A percentile compares a stretch with the other conserved stretches of the same genome.
Evolutionary conservation across 176 grass and related monocot species (phyloP).

Genomic region (Carex pumila): DNA sequence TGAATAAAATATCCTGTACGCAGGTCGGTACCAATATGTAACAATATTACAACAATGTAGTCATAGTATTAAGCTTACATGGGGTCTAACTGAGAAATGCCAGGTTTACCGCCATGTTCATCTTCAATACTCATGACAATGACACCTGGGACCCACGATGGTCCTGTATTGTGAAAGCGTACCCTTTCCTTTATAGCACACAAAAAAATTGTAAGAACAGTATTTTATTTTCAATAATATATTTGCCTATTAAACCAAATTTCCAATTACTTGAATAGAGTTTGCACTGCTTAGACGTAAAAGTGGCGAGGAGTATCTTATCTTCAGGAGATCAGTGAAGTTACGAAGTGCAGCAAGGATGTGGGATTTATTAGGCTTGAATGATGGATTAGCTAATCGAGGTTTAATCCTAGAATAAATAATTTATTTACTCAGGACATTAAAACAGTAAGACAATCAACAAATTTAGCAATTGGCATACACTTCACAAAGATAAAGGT

Average conservation of each 20-base stretch:
- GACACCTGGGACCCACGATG: slow-evolving; percentile 46
- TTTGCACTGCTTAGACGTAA: slow-evolving; percentile 53
- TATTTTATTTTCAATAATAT: slow-evolving; percentile 6
- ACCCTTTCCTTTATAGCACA: slow-evolving; percentile 59
- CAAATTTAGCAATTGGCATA: neutral
- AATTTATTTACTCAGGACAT: slow-evolving; percentile 9
- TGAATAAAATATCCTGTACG: too few relatives aligned
- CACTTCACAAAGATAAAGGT: neutral
- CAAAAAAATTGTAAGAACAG: slow-evolving; percentile 1
- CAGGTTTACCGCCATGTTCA: slow-evolving; percentile 30
- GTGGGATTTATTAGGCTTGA: slow-evolving; percentile 58
- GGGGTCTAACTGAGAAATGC: slow-evolving; percentile 56
- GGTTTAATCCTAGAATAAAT: slow-evolving; percentile 63
- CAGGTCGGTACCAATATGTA: too few relatives aligned
- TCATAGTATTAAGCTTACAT: slow-evolving; percentile 26
- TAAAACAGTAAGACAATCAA: neutral
- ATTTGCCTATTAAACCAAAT: neutral
- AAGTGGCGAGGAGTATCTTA: slow-evolving; percentile 82
- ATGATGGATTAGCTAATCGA: slow-evolving; percentile 67
- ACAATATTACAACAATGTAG: neutral
- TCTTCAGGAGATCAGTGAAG: slow-evolving; percentile 57
- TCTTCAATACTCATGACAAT: slow-evolving; percentile 85
- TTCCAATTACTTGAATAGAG: slow-evolving; percentile 46
- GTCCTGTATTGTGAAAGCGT: slow-evolving; percentile 77
- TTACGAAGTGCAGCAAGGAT: slow-evolving; percentile 54